Evolutionary conservation across 1,139 yeast genomes (phyloP).

Genomic region (Lodderomyces parapsilosis): DNA sequence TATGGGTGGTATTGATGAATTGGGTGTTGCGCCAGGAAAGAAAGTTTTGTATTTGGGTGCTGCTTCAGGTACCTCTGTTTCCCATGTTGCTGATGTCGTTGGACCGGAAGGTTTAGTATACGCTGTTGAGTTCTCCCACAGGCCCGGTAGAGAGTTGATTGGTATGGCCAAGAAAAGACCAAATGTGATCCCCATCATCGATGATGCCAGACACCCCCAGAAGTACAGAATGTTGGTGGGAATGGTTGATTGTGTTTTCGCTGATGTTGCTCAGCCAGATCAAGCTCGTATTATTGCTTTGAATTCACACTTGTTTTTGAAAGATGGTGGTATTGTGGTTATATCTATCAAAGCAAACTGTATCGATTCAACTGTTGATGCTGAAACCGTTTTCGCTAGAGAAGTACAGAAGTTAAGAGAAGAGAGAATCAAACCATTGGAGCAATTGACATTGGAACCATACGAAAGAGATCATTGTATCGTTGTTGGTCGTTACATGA

Average conservation of each 20-base stretch:
- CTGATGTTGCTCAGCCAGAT: constrained; percentile 99
- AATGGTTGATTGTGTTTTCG: constrained; percentile 98
- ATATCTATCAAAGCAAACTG: constrained; percentile 99
- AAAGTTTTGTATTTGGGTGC: constrained; percentile 98
- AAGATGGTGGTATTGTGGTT: constrained; percentile 97
- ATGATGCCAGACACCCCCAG: constrained; percentile 99
- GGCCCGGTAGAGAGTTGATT: constrained; percentile 99
- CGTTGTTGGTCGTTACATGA: constrained; percentile 93
- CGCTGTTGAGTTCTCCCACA: constrained; percentile 98
- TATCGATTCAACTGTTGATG: constrained; percentile 98
- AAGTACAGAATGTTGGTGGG: constrained; percentile 98
- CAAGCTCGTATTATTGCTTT: constrained; percentile 99
- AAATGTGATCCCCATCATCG: constrained; percentile 96
- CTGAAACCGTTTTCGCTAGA: constrained; percentile 98
- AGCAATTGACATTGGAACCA: constrained; percentile 98
- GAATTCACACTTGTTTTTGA: constrained; percentile 95
- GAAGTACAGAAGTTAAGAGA: constrained; percentile 99
- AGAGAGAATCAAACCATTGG: constrained; percentile 97
- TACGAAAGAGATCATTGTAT: constrained; percentile 99
- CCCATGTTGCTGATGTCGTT: constrained; percentile 96
- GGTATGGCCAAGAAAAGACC: constrained; percentile 99
- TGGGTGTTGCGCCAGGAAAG: constrained; percentile 96
- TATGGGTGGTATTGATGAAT: constrained; percentile 98
- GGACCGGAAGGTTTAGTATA: constrained; percentile 99
- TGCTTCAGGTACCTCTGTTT: constrained; percentile 98